Percentiles rank a stretch among this genome's conserved stretches.
These are phyloP conservation scores for Platismatia glauca DNA, from an alignment of 495 filamentous ascomycete genomes.

Conservation along the genomic window DNA sequence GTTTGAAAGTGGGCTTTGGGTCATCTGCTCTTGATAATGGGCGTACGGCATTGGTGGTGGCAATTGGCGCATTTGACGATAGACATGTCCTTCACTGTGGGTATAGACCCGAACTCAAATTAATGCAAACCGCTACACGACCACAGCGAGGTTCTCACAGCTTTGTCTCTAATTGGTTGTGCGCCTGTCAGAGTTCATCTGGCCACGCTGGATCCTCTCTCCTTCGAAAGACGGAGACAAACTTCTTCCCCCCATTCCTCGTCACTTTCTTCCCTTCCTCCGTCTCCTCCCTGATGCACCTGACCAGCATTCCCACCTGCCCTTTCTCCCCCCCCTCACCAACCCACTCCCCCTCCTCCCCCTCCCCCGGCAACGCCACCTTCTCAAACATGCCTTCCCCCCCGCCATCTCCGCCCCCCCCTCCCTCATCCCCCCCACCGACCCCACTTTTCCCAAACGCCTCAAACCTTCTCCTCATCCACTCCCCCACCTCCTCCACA, in stretches of 20 bases:
- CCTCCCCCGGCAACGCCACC: slow-evolving; percentile 27
- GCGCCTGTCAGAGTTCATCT: slow-evolving; percentile 13
- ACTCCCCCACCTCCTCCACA: slow-evolving; percentile 84
- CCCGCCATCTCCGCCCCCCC: slow-evolving; percentile 29
- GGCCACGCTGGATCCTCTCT: slow-evolving; percentile 70
- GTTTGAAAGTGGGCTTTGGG: not conserved
- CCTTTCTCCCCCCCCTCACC: slow-evolving; percentile 26
- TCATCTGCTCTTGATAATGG: not conserved
- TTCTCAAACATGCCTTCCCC: slow-evolving; percentile 69
- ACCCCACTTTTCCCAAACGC: slow-evolving; percentile 55
- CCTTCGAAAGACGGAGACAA: slow-evolving; percentile 75
- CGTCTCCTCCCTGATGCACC: slow-evolving; percentile 69
- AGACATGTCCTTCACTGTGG: not conserved
- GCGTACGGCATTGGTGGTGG: not conserved
- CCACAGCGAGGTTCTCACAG: not conserved
- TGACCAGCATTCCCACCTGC: slow-evolving; percentile 22
- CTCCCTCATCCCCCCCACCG: slow-evolving; percentile 12
- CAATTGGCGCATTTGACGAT: not conserved
- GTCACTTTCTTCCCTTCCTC: slow-evolving; percentile 97
- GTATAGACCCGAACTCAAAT: not conserved
- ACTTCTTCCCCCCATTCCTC: slow-evolving; percentile 80
- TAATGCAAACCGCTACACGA: not conserved
- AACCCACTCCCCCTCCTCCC: slow-evolving; percentile 18
- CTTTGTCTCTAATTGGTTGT: not conserved
- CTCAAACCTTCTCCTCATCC: slow-evolving; percentile 83